Evolutionary conservation across 805 yeast genomes (phyloP).

Genomic region (Yueomyces sinensis): DNA sequence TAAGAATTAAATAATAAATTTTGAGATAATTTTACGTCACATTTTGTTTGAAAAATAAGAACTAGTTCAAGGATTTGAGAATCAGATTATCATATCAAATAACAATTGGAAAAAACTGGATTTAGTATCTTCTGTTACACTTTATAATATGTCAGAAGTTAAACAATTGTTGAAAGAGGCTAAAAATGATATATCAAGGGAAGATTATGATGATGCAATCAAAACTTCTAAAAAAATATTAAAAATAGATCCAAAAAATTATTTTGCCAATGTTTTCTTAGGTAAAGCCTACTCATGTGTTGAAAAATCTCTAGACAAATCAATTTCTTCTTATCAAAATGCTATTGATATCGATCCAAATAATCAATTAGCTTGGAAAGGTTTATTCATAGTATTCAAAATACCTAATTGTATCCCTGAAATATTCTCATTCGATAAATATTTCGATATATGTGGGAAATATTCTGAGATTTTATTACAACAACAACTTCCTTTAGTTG

Average conservation of each 20-base stretch:
- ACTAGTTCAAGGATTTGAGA: no score
- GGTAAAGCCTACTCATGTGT: slow-evolving; percentile 52
- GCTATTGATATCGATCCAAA: slow-evolving; percentile 40
- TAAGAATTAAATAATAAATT: no score
- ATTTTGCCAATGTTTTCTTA: slow-evolving; percentile 53
- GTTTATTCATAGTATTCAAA: slow-evolving; percentile 37
- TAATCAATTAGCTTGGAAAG: slow-evolving; percentile 69
- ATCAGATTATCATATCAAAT: no score
- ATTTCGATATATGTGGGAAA: slow-evolving; percentile 33
- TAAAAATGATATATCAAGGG: slow-evolving; percentile 35
- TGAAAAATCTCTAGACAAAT: slow-evolving; percentile 3
- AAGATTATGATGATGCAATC: slow-evolving; percentile 51
- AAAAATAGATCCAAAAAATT: slow-evolving; percentile 40
- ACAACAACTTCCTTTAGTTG: slow-evolving; percentile 34
- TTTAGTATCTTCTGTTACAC: no score
- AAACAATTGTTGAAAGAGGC: slow-evolving; percentile 35
- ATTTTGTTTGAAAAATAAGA: no score
- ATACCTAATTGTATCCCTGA: slow-evolving; percentile 21
- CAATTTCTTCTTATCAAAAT: slow-evolving; percentile 25
- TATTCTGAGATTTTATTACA: slow-evolving; percentile 30
- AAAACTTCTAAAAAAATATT: slow-evolving; percentile 43
- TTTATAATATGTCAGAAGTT: slow-evolving; percentile 22
- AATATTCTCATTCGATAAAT: slow-evolving; percentile 25
- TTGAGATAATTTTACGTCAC: no score
- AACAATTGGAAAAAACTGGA: no score